A percentile compares a stretch with the other conserved stretches of the same genome.
phyloP scores from a whole-genome alignment of 768 basidiomycete genomes.

The Naematelia encephala region DNA sequence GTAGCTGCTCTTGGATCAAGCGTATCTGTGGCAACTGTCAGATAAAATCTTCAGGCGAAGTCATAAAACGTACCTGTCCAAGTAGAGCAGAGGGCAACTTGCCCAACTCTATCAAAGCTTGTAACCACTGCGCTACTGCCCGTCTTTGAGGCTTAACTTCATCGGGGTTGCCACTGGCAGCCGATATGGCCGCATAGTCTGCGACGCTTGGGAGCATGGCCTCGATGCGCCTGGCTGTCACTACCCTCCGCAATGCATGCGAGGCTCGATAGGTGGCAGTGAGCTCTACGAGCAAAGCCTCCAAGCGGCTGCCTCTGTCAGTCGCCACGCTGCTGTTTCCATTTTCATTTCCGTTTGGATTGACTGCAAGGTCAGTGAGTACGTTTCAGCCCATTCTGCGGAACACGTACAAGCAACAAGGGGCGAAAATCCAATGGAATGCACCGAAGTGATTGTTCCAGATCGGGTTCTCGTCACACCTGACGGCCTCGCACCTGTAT shows the following conservation, averaged over 20 bases:
- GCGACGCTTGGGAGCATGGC: conserved; percentile 31
- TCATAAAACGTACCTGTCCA: background rate
- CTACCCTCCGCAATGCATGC: conserved; percentile 24
- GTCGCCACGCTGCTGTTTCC: background rate
- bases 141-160: conserved; percentile 16
- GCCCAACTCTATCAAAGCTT: conserved; percentile 26
- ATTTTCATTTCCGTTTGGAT: background rate
- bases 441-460: conserved; percentile 27
- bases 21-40: conserved; percentile 18
- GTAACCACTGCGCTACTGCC: conserved; percentile 23
- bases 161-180: conserved; percentile 15
- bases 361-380: background rate
- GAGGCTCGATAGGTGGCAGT: conserved; percentile 27
- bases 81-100: conserved; percentile 17
- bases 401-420: conserved; percentile 15
- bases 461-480: conserved; percentile 21
- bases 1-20: conserved; percentile 26
- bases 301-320: conserved; percentile 17
- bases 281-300: conserved; percentile 23
- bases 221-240: conserved; percentile 29
- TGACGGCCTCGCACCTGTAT: conserved; percentile 12
- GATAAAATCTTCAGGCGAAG: background rate
- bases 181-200: conserved; percentile 39
- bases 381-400: background rate
- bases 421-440: conserved; percentile 23